These are phyloP conservation scores for Penicilliopsis zonata DNA, from an alignment of 495 filamentous ascomycete species.

Conservation along the genomic window DNA sequence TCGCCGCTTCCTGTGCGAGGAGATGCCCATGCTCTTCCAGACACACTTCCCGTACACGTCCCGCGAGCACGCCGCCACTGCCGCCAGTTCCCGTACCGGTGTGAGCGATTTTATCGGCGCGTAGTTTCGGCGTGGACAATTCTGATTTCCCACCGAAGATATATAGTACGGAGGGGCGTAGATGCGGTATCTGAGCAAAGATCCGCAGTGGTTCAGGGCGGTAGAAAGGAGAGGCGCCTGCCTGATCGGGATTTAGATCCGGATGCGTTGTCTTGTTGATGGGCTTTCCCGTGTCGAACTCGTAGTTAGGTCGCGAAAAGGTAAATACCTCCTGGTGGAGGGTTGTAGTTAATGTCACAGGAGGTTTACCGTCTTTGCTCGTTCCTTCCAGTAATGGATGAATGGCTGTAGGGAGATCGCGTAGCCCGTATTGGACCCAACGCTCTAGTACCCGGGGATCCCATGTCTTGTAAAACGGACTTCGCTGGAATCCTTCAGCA, in stretches of 20 bases:
- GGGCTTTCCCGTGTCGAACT: slow-evolving; percentile 19
- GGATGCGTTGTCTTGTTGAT: slow-evolving; percentile 33
- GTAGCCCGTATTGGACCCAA: slow-evolving; percentile 54
- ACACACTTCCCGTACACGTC: slow-evolving; percentile 56
- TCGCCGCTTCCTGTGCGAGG: slow-evolving; percentile 68
- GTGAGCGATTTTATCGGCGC: slow-evolving; percentile 28
- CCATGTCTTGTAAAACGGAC: slow-evolving; percentile 63
- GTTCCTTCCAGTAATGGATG: slow-evolving; percentile 29
- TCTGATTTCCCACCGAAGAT: slow-evolving; percentile 59
- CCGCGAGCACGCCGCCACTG: slow-evolving; percentile 39
- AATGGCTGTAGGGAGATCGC: slow-evolving; percentile 46
- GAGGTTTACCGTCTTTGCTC: slow-evolving; percentile 17
- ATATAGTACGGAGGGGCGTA: slow-evolving; percentile 75
- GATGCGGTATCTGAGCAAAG: slow-evolving; percentile 48
- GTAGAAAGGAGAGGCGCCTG: slow-evolving; percentile 54
- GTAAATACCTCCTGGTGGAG: slow-evolving; percentile 54
- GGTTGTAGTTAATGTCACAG: slow-evolving; percentile 47
- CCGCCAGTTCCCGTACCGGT: slow-evolving; percentile 38
- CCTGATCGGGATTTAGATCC: slow-evolving; percentile 27
- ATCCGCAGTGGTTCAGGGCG: slow-evolving; percentile 55
- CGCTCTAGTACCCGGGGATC: slow-evolving; percentile 57
- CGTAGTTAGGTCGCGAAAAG: slow-evolving; percentile 43
- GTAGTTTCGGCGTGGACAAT: slow-evolving; percentile 42
- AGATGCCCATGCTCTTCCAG: slow-evolving; percentile 66
- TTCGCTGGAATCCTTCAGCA: slow-evolving; percentile 41